Evolutionary conservation across 371 early-diverging fungal species (phyloP), one percentile per base, ranked within the genome.

Genomic region (Saksenaea vasiformis): DNA sequence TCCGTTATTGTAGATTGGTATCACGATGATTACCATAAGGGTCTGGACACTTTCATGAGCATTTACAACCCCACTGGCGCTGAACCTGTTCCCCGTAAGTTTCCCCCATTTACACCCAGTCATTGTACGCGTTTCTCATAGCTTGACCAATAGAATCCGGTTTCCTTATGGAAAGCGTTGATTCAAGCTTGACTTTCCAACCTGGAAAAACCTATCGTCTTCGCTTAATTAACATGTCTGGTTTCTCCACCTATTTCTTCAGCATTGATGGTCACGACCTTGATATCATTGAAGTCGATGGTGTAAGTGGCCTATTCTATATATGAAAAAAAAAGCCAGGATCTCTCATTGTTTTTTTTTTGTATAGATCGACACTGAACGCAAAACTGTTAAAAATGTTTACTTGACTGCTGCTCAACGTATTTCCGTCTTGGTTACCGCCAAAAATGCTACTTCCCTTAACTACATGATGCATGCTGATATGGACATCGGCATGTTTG

Each of bases 271-370:
- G 80, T 44, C 94, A 93, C 69, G 78, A 84, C 51, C 74, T 94
- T 78, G 70, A 84, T 53, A 77, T 94, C 17, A 90, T 94, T 64
- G 94, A 93, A 73, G 80, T 87, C 17, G 94, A 94, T 55, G 94
- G 94, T 53, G 76, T 68, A 63, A 58, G 68, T 62, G n/a, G n/a
- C n/a, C n/a, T n/a, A n/a, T n/a, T n/a, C n/a, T n/a, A n/a, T n/a
- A n/a, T n/a, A n/a, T n/a, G n/a, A n/a, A n/a, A n/a, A n/a, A n/a
- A n/a, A n/a, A n/a, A n/a, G n/a, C n/a, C n/a, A n/a, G n/a, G n/a
- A n/a, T n/a, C n/a, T n/a, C n/a, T n/a, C n/a, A 7, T 9, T 36
- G 31, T 5, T 13, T 7, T 47, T 13, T 24, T 14, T n/a, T 11
- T 14, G n/a, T 19, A 17, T 22, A 61, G 61, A 66, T 79, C 31